phyloP scores from a whole-genome alignment of 2,329 filamentous ascomycete species.

The Clonostachys byssicola region DNA sequence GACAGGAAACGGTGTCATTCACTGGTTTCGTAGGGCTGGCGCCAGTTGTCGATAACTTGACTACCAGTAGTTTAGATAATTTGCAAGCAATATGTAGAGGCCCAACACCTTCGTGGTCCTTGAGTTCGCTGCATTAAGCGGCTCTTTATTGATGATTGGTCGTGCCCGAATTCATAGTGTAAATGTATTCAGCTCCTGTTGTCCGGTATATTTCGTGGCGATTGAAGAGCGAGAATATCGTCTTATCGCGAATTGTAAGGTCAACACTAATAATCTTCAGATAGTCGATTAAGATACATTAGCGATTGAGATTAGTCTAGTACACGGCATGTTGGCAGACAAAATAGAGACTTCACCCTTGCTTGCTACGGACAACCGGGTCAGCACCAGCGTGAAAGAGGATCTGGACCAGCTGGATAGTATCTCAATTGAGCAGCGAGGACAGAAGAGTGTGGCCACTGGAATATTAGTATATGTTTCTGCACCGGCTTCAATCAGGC shows the following conservation, averaged over 20 bases:
- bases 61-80: not conserved
- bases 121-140: not conserved
- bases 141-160: too few species aligned
- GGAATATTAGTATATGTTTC: too few species aligned
- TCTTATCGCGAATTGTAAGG: not conserved
- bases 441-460: not conserved
- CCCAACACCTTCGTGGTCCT: not conserved
- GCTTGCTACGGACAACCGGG: too few species aligned
- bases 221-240: not conserved
- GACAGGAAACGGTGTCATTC: not conserved
- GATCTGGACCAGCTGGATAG: not conserved
- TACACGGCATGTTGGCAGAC: too few species aligned
- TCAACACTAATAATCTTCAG: not conserved
- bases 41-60: not conserved
- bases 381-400: not conserved
- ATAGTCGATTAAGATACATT: too few species aligned
- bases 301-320: too few species aligned
- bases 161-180: too few species aligned
- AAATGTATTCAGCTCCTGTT: too few species aligned
- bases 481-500: not conserved
- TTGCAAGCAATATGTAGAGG: not conserved
- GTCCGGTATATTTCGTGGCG: too few species aligned
- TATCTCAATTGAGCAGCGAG: not conserved
- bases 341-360: too few species aligned
- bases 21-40: not conserved